phyloP scores from a whole-genome alignment of 768 basidiomycete species.

The Suillus bovinus region DNA sequence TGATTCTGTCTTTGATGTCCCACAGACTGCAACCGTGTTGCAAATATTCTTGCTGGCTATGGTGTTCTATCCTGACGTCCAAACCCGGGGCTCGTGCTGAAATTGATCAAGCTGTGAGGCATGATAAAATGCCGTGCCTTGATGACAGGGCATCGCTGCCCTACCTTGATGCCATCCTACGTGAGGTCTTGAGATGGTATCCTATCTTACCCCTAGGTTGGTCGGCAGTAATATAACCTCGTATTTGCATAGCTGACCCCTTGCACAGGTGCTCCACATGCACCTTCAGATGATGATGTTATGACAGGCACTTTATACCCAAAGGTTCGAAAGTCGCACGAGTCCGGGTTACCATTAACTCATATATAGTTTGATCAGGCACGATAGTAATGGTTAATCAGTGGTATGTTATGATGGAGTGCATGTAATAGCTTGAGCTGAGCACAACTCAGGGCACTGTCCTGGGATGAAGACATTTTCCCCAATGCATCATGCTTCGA shows the following conservation, averaged over 20 bases:
- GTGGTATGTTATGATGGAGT: too few relatives aligned
- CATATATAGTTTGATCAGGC: background rate
- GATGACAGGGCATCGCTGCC: conserved; percentile 15
- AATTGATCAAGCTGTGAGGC: conserved; percentile 23
- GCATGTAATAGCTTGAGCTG: too few relatives aligned
- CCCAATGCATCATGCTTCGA: conserved; percentile 4
- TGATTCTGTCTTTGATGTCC: background rate
- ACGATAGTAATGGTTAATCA: too few relatives aligned
- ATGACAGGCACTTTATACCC: conserved; percentile 46
- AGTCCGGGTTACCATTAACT: background rate
- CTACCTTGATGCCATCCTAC: conserved; percentile 24
- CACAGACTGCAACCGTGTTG: too few relatives aligned
- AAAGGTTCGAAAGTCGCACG: conserved; percentile 37
- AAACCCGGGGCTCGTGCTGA: conserved; percentile 30
- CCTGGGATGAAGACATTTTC: background rate
- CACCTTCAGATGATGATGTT: conserved; percentile 7
- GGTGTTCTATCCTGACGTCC: conserved; percentile 28
- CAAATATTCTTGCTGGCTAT: conserved; percentile 31
- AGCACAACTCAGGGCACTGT: too few relatives aligned
- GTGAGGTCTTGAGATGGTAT: conserved; percentile 23
- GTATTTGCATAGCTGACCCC: too few relatives aligned
- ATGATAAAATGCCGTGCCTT: too few relatives aligned
- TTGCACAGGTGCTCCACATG: conserved; percentile 22
- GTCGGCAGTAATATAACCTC: too few relatives aligned
- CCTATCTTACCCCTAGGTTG: conserved; percentile 26